These are phyloP conservation scores for Nicotiana undulata DNA, from an alignment of 257 asterid species.

Conservation along the genomic window DNA sequence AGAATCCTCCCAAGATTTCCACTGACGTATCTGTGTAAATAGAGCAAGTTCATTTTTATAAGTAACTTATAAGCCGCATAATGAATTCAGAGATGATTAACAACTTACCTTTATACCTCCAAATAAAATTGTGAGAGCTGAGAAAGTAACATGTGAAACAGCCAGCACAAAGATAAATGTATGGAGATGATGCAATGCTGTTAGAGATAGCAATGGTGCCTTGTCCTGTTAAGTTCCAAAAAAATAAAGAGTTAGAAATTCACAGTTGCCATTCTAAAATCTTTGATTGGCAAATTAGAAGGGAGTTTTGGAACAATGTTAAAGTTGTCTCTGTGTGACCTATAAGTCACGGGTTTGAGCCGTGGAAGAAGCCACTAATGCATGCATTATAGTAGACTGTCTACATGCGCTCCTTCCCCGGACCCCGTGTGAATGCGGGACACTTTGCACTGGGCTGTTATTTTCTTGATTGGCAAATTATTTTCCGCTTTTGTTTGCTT, in stretches of 20 bases:
- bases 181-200: constrained; percentile 42
- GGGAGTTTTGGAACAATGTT: too few species aligned
- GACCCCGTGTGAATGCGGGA: too few species aligned
- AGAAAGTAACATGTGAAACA: constrained; percentile 26
- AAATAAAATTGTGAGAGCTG: constrained; percentile 29
- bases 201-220: constrained; percentile 32
- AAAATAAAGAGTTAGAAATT: neutral
- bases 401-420: too few species aligned
- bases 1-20: constrained; percentile 35
- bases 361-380: too few species aligned
- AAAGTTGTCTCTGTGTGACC: too few species aligned
- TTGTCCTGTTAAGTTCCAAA: constrained; percentile 19
- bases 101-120: constrained; percentile 27
- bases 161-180: constrained; percentile 31
- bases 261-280: neutral
- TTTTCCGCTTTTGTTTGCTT: neutral
- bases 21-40: constrained; percentile 24
- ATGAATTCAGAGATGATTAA: neutral
- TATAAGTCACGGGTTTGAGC: too few species aligned
- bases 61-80: neutral
- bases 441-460: too few species aligned
- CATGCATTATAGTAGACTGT: too few species aligned
- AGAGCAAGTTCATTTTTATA: neutral
- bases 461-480: neutral
- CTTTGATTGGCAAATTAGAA: neutral